Percentiles rank a stretch among this genome's conserved stretches.
These are phyloP conservation scores for Ramaria sp. DNA, from an alignment of 768 basidiomycete species.

Conservation along the genomic window DNA sequence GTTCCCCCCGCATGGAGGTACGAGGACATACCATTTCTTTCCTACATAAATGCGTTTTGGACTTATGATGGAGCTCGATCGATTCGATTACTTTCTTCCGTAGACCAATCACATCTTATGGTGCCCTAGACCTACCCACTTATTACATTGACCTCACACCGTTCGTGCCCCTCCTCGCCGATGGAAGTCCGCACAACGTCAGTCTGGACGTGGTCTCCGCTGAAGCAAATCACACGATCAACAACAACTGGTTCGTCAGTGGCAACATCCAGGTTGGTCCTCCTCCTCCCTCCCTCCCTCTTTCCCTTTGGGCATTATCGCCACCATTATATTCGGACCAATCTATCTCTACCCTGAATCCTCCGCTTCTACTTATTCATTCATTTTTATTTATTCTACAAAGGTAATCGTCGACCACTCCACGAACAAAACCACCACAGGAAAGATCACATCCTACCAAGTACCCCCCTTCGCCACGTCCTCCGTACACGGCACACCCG, in stretches of 20 bases:
- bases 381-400: too few relatives aligned
- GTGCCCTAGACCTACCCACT: conserved; percentile 65
- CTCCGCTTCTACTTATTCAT: too few relatives aligned
- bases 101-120: conserved; percentile 67
- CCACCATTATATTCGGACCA: too few relatives aligned
- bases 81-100: too few relatives aligned
- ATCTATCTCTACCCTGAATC: too few relatives aligned
- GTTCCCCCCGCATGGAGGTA: conserved; percentile 61
- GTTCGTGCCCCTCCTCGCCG: conserved; percentile 58
- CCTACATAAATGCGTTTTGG: neutral
- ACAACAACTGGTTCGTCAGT: conserved; percentile 48
- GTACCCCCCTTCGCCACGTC: conserved; percentile 47
- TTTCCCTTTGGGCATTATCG: too few relatives aligned
- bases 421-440: conserved; percentile 53
- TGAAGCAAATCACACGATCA: conserved; percentile 51
- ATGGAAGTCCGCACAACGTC: conserved; percentile 56
- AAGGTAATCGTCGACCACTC: too few relatives aligned
- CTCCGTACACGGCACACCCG: conserved; percentile 24
- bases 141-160: conserved; percentile 76
- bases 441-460: conserved; percentile 48
- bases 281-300: too few relatives aligned
- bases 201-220: conserved; percentile 65
- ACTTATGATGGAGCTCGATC: too few relatives aligned
- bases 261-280: neutral
- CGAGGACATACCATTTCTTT: conserved; percentile 2